Base-by-base conservation (phyloP, 2,329 filamentous ascomycete species). In the Beauveria bassiana region DNA sequence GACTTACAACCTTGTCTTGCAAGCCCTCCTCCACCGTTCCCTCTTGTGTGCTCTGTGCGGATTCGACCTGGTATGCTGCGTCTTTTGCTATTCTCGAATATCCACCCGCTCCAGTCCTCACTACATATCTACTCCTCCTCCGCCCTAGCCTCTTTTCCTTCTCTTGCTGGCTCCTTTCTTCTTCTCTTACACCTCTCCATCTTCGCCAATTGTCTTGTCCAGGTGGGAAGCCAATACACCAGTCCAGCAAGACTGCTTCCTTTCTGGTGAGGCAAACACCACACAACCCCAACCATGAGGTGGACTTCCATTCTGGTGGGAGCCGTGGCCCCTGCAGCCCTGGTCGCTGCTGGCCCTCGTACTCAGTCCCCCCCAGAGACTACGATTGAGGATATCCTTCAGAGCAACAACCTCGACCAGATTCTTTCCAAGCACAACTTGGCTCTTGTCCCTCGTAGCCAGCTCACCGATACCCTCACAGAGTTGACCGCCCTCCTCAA, bases 351-450 rank as follows among this genome's bases (percentile, higher is more conserved):
- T 8, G 68, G 65, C 31, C 65, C 65, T 24, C 55, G 61, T 26
- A 67, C 68, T 1, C 63, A 65, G 18, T 71, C 70, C 18, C 62
- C 67, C 8, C 69, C 70, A 24, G 75, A 76, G 56, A 60, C 74
- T 14, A 70, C 75, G 12, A 72, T 79, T 24, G 75, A 76, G n/a
- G 75, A 74, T 42, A 66, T 76, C 45, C 67, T 79, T 43, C 72
- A 72, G 51, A 77, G 72, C 66, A 74, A 78, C 66, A 77, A 76
- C 20, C 72, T 79, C 24, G 75, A 76, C 24, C 74, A 74, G 50
- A 66, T 76, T 50, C 67, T 79, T 46, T 73, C 73, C 49, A 78
- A 72, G 66, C 75, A 78, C 66, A 77, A 78, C 59, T 69, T 79
- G 38, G 77, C 74, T 31, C 67, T 79, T 55, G 77, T 78, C 8